These are phyloP conservation scores for Triticum urartu DNA, from an alignment of 176 grass and related monocot species.

Conservation along the genomic window DNA sequence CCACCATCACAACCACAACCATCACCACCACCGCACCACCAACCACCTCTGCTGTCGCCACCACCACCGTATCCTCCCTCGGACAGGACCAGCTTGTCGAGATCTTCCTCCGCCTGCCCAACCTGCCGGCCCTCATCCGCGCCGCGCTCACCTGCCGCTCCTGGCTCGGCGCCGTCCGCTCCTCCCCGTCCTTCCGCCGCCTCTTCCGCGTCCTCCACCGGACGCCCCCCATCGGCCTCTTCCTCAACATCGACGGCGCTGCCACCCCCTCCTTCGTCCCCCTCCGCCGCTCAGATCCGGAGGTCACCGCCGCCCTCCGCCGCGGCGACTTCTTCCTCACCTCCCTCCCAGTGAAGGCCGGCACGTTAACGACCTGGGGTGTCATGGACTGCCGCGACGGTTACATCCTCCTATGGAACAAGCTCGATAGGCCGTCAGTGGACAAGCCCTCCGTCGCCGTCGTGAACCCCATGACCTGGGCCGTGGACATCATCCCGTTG, in stretches of 20 bases:
- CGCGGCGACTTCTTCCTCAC: neutral
- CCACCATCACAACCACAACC: too few species aligned
- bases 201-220: slow-evolving; percentile 4
- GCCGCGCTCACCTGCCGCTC: neutral
- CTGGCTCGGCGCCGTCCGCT: neutral
- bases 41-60: neutral
- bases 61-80: neutral
- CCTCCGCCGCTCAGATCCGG: neutral
- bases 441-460: too few species aligned
- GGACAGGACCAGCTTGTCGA: neutral
- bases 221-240: neutral
- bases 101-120: too few species aligned
- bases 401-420: too few species aligned
- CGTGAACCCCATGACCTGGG: too few species aligned
- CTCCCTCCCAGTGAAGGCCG: neutral
- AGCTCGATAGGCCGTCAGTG: too few species aligned
- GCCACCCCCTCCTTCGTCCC: neutral
- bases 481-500: too few species aligned
- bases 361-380: too few species aligned
- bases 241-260: neutral
- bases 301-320: neutral
- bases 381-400: too few species aligned
- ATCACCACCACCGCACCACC: too few species aligned
- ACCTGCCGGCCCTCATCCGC: neutral
- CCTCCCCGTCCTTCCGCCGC: neutral